Base-by-base conservation (phyloP, 1,284 basidiomycete genomes). In the Trichosporon sp. region DNA sequence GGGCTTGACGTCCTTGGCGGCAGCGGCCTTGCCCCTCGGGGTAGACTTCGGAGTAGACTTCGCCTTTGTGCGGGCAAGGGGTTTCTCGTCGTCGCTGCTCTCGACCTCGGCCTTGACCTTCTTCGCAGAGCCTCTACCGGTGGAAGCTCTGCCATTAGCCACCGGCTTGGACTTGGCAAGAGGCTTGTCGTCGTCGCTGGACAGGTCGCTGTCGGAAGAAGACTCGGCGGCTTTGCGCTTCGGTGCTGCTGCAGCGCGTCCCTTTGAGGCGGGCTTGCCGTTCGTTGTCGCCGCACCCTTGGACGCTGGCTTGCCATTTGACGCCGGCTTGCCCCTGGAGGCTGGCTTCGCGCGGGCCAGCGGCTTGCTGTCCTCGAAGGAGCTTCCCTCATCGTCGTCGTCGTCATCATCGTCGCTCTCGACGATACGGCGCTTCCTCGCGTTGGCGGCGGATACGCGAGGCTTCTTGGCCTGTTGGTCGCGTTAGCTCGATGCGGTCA, bases 331-430 rank as follows among this genome's bases (percentile, higher is more conserved):
- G 59, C 63, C 56, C 49, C 60, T 65, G 23, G 66, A 40, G 27
- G 57, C 56, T 3, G 60, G 61, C 59, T 63, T 61, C 14, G 25
- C 88, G 88, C 81, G 64, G 82, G 82, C 16, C 78, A 60, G 83
- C 11, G 87, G 86, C 72, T 83, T 82, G 74, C 90, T 87, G 73
- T 89, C 87, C 79, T 89, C 68, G 11, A 71, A 70, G 16, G 63
- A 60, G 11, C 60, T 60, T 57, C 68, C 69, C 8, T 65, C 36
- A n/a, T 60, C 56, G 11, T 65, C 65, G 52, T 65, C 65, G 33
- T 73, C 69, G n/a, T 69, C 68, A 19, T 72, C 71, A 31, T 72
- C 70, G 46, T 75, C 74, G 62, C 76, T 77, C 29, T 73, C 71
- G 9, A 78, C 74, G 11, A 76, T 70, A 29, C 74, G 69, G 34